Percentiles rank a stretch among this genome's conserved stretches.
Conservation (phyloP, 192 early-diverging fungal genomes). For the Chytriomyces sp. region DNA sequence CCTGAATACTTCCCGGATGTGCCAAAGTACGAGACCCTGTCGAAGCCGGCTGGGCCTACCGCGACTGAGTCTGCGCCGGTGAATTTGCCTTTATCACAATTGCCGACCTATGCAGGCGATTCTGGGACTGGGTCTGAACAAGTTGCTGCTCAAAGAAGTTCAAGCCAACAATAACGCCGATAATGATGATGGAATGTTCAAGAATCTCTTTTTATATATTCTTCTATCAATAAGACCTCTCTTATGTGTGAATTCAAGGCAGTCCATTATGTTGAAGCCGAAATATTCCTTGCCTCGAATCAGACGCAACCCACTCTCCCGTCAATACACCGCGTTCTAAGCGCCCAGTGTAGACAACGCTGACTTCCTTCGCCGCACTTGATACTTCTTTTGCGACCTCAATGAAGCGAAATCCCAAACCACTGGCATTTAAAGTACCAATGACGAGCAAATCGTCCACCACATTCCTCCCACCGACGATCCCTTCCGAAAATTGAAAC, state of each 20-base stretch:
- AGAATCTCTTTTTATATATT: not conserved
- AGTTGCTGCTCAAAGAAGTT: too few species aligned
- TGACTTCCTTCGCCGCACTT: not conserved
- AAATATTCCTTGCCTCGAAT: not conserved
- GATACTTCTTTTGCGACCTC: not conserved
- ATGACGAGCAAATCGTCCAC: constrained; percentile 8
- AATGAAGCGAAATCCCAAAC: not conserved
- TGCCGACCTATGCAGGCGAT: too few species aligned
- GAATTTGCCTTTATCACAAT: too few species aligned
- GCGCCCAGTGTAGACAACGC: not conserved
- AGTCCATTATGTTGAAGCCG: not conserved
- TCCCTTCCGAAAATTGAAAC: not conserved
- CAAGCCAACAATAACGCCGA: too few species aligned
- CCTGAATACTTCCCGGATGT: not conserved
- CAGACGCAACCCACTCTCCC: not conserved
- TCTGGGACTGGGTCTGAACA: too few species aligned
- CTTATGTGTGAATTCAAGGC: too few species aligned
- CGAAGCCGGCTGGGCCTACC: not conserved
- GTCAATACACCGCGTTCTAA: not conserved
- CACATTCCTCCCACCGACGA: constrained; percentile 17
- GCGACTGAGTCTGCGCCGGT: too few species aligned
- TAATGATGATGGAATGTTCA: too few species aligned
- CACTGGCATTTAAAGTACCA: constrained; percentile 1
- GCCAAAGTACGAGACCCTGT: not conserved
- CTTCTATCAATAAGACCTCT: not conserved